These are phyloP conservation scores for Caryopteris hybrid DNA, from an alignment of 305 asterid genomes.

Conservation along the genomic window DNA sequence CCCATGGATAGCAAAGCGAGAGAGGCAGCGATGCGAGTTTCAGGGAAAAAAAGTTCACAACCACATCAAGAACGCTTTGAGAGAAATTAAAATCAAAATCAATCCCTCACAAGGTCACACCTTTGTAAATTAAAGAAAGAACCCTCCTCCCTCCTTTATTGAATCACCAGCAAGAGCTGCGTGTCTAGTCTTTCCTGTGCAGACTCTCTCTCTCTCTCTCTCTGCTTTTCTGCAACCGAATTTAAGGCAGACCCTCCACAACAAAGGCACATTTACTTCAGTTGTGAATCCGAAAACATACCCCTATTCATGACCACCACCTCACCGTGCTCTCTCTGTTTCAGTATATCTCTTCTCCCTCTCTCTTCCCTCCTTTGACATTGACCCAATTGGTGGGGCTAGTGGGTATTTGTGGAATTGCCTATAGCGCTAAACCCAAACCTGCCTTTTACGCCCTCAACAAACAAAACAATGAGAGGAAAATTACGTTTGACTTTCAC, in stretches of 20 bases:
- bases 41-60: not conserved
- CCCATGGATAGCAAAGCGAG: slow-evolving; percentile 37
- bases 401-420: slow-evolving; percentile 18
- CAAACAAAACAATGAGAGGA: not conserved
- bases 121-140: slow-evolving; percentile 15
- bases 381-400: slow-evolving; percentile 34
- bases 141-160: slow-evolving; percentile 22
- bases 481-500: slow-evolving; percentile 53
- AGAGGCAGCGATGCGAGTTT: not conserved
- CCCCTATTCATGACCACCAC: slow-evolving; percentile 38
- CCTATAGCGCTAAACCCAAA: slow-evolving; percentile 7
- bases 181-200: not conserved
- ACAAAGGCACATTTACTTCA: slow-evolving; percentile 63
- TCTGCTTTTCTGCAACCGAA: slow-evolving; percentile 35
- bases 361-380: slow-evolving; percentile 31
- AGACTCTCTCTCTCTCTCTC: slow-evolving; percentile 14
- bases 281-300: slow-evolving; percentile 42
- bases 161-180: slow-evolving; percentile 32
- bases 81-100: slow-evolving; percentile 1
- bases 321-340: slow-evolving; percentile 26
- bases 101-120: slow-evolving; percentile 20
- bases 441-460: not conserved
- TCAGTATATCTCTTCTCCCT: slow-evolving; percentile 16
- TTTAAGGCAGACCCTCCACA: slow-evolving; percentile 49
- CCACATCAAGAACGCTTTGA: not conserved